phyloP scores from a whole-genome alignment of 768 basidiomycete genomes.

The Amanita fuliginea region DNA sequence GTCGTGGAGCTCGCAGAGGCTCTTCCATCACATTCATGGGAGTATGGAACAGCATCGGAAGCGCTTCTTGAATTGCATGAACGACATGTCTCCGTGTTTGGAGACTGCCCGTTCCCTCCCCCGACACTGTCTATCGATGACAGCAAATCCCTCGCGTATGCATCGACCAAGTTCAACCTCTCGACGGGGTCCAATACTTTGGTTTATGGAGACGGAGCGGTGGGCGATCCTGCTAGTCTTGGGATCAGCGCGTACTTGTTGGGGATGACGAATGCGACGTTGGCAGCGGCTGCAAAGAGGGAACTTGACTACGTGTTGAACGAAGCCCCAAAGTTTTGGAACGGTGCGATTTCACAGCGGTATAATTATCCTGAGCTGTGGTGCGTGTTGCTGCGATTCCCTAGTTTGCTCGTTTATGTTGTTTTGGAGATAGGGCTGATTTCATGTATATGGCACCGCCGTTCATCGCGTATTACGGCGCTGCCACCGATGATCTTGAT shows the following conservation, averaged over 20 bases:
- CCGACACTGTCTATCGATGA: conserved; percentile 12
- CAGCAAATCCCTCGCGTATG: conserved; percentile 25
- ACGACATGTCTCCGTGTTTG: conserved; percentile 28
- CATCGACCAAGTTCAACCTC: conserved; percentile 23
- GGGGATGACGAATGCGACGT: conserved; percentile 24
- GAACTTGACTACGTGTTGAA: conserved; percentile 23
- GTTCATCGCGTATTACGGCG: conserved; percentile 37
- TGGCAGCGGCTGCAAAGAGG: conserved; percentile 19
- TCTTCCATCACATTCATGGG: conserved; percentile 36
- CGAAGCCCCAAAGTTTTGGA: conserved; percentile 25
- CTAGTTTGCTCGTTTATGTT: too few relatives aligned
- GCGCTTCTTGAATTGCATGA: conserved; percentile 33
- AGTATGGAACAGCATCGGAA: conserved; percentile 31
- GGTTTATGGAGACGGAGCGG: conserved; percentile 27
- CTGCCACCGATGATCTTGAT: conserved; percentile 21
- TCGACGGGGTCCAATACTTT: conserved; percentile 24
- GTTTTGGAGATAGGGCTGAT: conserved; percentile 27
- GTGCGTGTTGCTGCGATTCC: conserved; percentile 14
- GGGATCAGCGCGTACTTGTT: conserved; percentile 35
- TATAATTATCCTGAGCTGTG: conserved; percentile 26
- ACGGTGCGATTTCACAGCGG: conserved; percentile 38
- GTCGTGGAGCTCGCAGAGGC: conserved; percentile 21
- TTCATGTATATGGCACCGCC: conserved; percentile 43
- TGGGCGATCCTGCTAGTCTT: conserved; percentile 36
- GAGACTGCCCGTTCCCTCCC: conserved; percentile 23